These are phyloP conservation scores for Aspergillus awamori DNA, from an alignment of 2,329 filamentous ascomycete genomes.

Conservation along the genomic window DNA sequence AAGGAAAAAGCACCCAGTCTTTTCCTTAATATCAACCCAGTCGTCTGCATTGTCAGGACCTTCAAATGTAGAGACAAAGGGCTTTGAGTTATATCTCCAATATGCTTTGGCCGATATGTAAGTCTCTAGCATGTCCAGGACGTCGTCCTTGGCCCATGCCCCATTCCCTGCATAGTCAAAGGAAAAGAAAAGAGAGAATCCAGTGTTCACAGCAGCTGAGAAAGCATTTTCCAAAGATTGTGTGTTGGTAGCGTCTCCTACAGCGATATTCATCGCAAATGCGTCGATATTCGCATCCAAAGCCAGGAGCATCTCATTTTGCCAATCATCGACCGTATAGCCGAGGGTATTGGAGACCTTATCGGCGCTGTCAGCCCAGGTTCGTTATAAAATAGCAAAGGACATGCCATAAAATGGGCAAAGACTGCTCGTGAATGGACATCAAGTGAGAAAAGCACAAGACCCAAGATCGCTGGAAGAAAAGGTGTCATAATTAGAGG, in stretches of 20 bases:
- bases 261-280: constrained; percentile 45
- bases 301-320: constrained; percentile 37
- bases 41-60: constrained; percentile 46
- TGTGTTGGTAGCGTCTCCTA: constrained; percentile 27
- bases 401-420: constrained; percentile 1
- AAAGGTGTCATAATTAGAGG: not conserved
- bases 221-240: constrained; percentile 27
- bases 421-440: not conserved
- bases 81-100: constrained; percentile 29
- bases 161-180: constrained; percentile 43
- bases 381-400: not conserved
- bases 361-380: not conserved
- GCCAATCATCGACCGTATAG: not conserved
- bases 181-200: constrained; percentile 41
- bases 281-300: constrained; percentile 42
- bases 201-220: constrained; percentile 21
- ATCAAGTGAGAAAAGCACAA: not conserved
- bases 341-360: constrained; percentile 1
- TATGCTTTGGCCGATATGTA: constrained; percentile 23
- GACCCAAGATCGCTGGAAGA: not conserved
- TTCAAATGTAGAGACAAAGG: constrained; percentile 49
- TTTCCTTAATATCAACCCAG: constrained; percentile 48
- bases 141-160: constrained; percentile 29
- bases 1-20: constrained; percentile 48
- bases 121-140: constrained; percentile 27